Conservation (phyloP, 306 rosid species). For the Datisca glomerata region DNA sequence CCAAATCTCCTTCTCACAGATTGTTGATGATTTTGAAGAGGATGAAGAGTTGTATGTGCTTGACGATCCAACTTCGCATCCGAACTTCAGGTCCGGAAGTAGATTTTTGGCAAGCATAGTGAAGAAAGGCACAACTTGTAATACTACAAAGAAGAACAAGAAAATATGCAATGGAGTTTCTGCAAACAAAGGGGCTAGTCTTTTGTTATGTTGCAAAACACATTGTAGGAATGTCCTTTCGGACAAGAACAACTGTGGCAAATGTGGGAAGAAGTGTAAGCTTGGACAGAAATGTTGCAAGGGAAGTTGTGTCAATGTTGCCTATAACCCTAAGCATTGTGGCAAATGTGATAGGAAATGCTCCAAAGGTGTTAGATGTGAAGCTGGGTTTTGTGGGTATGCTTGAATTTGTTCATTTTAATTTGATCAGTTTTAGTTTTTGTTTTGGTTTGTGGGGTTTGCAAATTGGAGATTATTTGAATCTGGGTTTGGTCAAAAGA, state of each 20-base stretch:
- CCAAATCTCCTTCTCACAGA: not conserved
- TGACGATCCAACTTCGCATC: not conserved
- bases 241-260: not conserved
- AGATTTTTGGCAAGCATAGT: not conserved
- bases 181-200: not conserved
- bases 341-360: not conserved
- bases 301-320: not conserved
- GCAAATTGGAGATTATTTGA: no score
- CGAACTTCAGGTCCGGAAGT: not conserved
- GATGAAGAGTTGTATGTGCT: constrained; percentile 1
- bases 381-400: constrained; percentile 2
- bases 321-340: not conserved
- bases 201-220: not conserved
- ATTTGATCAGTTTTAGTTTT: no score
- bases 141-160: not conserved
- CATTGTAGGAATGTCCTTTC: not conserved
- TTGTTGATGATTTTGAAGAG: not conserved
- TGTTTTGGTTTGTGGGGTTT: no score
- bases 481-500: no score
- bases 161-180: not conserved
- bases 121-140: not conserved
- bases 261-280: not conserved
- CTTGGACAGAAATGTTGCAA: not conserved
- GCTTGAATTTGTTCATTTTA: not conserved
- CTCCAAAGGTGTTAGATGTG: not conserved